Evolutionary conservation across 1,284 basidiomycete species (phyloP).

Genomic region (Schizopora paradoxa): DNA sequence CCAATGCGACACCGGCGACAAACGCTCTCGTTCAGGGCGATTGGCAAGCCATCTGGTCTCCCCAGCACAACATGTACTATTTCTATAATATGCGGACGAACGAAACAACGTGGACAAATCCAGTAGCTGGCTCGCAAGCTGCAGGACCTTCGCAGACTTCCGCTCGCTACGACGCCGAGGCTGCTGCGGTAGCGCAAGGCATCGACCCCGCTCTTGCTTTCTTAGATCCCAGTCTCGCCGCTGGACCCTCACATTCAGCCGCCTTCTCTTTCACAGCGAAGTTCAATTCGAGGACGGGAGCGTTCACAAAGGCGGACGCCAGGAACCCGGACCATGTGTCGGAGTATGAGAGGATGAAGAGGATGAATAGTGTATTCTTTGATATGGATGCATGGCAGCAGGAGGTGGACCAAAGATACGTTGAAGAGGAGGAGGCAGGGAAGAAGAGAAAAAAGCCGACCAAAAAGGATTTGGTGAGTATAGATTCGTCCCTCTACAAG

Average conservation of each 20-base stretch:
- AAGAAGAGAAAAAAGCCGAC: constrained; percentile 67
- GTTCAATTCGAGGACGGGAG: constrained; percentile 83
- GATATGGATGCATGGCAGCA: constrained; percentile 80
- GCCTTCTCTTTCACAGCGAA: constrained; percentile 58
- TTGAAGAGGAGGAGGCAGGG: constrained; percentile 47
- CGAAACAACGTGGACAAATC: constrained; percentile 88
- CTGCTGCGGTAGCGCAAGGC: constrained; percentile 64
- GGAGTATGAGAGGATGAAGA: constrained; percentile 77
- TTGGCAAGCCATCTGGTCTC: constrained; percentile 87
- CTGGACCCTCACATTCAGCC: constrained; percentile 36
- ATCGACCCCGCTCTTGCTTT: constrained; percentile 83
- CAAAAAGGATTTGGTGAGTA: constrained; percentile 82
- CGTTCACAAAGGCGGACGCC: constrained; percentile 62
- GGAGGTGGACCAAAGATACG: constrained; percentile 56
- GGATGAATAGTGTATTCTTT: constrained; percentile 88
- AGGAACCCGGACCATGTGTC: constrained; percentile 73
- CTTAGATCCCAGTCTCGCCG: constrained; percentile 69
- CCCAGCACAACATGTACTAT: constrained; percentile 80
- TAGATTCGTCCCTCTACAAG: constrained; percentile 5
- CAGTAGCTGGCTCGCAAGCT: constrained; percentile 39
- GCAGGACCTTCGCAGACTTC: constrained; percentile 23
- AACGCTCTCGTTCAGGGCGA: constrained; percentile 30
- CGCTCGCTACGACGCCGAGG: constrained; percentile 45
- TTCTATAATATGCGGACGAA: constrained; percentile 78
- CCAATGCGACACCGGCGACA: constrained; percentile 17